Conservation (phyloP, 2,329 filamentous ascomycete genomes). For the Fusarium robinianum region DNA sequence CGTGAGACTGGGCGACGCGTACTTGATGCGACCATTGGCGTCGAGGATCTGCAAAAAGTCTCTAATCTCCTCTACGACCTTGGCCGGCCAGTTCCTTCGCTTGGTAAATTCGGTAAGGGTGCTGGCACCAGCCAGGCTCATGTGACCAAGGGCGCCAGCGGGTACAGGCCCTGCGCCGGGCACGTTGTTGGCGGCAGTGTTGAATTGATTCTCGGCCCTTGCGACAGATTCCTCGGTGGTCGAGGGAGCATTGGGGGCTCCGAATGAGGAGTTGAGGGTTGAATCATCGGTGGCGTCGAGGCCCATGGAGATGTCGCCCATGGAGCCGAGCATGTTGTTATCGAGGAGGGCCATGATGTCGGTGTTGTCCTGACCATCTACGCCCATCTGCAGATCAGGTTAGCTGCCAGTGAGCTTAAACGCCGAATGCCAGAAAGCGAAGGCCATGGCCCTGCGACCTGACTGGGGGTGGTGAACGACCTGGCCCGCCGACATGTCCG, state of each 20-base stretch:
- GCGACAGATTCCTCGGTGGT: slow-evolving; percentile 40
- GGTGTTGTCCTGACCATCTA: slow-evolving; percentile 38
- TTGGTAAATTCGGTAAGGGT: slow-evolving; percentile 64
- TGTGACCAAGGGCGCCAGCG: slow-evolving; percentile 44
- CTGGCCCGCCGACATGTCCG: slow-evolving; percentile 35
- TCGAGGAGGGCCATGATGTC: slow-evolving; percentile 53
- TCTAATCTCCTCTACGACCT: slow-evolving; percentile 85
- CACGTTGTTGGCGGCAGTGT: slow-evolving; percentile 43
- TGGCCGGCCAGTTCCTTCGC: slow-evolving; percentile 79
- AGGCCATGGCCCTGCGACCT: slow-evolving; percentile 17
- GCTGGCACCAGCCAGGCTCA: slow-evolving; percentile 44
- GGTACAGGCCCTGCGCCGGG: slow-evolving; percentile 51
- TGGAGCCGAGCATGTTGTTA: slow-evolving; percentile 45
- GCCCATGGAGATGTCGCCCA: slow-evolving; percentile 49
- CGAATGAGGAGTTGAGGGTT: slow-evolving; percentile 30
- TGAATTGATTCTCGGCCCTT: slow-evolving; percentile 42
- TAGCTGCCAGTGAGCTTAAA: slow-evolving; percentile 23
- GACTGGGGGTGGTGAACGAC: slow-evolving; percentile 25
- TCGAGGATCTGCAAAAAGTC: slow-evolving; percentile 89
- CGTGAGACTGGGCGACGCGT: slow-evolving; percentile 80
- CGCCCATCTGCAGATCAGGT: slow-evolving; percentile 33
- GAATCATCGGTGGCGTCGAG: slow-evolving; percentile 45
- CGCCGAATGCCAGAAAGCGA: slow-evolving; percentile 27
- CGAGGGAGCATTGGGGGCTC: slow-evolving; percentile 25
- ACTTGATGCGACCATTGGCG: slow-evolving; percentile 79